A percentile compares a stretch with the other conserved stretches of the same genome.
Conservation (phyloP, 768 basidiomycete species). For the Boletellus ananiceps region DNA sequence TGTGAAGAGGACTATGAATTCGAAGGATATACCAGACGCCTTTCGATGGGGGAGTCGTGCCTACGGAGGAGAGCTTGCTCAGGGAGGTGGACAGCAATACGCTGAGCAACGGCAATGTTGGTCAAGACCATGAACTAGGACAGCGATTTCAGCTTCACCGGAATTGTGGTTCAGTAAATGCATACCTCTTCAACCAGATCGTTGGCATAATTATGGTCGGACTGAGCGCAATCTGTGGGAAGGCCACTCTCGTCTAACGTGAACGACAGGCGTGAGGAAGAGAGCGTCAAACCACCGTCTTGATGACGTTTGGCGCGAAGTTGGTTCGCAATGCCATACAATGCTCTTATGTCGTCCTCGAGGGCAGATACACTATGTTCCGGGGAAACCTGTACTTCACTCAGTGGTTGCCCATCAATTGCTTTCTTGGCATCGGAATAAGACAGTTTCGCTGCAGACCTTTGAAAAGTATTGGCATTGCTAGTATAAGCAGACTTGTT, state of each 20-base stretch:
- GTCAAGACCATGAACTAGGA: slow-evolving; percentile 88
- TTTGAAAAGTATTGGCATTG: slow-evolving; percentile 28
- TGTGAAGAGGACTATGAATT: neutral
- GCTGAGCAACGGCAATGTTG: slow-evolving; percentile 87
- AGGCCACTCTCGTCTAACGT: slow-evolving; percentile 71
- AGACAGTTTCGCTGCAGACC: slow-evolving; percentile 81
- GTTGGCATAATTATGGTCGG: slow-evolving; percentile 67
- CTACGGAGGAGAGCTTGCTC: slow-evolving; percentile 96
- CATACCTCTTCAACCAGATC: slow-evolving; percentile 84
- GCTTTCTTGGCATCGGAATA: slow-evolving; percentile 80
- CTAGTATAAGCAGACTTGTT: neutral
- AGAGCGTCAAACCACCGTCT: slow-evolving; percentile 70
- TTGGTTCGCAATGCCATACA: slow-evolving; percentile 68
- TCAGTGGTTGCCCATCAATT: slow-evolving; percentile 67
- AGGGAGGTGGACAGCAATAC: slow-evolving; percentile 89
- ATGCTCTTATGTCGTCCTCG: slow-evolving; percentile 67
- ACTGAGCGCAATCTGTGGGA: slow-evolving; percentile 73
- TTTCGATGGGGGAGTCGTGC: slow-evolving; percentile 89
- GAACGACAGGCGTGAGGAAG: slow-evolving; percentile 71
- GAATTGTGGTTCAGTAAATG: slow-evolving; percentile 1
- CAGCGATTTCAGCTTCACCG: slow-evolving; percentile 2
- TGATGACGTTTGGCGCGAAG: slow-evolving; percentile 71
- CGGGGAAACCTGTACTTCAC: slow-evolving; percentile 45
- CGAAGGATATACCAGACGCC: slow-evolving; percentile 59
- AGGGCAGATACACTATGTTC: slow-evolving; percentile 60